Evolutionary conservation across 768 basidiomycete species (phyloP), one percentile per base, ranked within the genome.

Genomic region (Xerocomellus amylosporus): DNA sequence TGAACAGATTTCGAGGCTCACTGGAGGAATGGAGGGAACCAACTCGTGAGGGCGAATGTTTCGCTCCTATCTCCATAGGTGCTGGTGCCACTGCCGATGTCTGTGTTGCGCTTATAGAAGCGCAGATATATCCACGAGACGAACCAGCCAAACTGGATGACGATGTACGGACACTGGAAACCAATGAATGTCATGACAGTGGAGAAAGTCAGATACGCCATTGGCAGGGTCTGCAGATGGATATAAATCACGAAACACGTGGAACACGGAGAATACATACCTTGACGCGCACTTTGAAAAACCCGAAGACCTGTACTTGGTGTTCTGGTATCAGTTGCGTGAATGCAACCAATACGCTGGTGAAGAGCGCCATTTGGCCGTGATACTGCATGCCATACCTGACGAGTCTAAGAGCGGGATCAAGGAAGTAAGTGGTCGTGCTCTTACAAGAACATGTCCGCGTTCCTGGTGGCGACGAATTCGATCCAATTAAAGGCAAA

Each of bases 71-170:
- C 97, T 19, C 97, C 97, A 64, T 96, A 88, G 5, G 84, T 81
- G n/a, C 77, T 80, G 5, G 75, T 75, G 5, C 88, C 87, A 44
- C 79, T 81, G 33, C 83, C 67, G 0, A 80, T 69, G 53, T 93
- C 90, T 33, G 77, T 74, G 64, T 88, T 89, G 70, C 88, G 86
- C 75, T 98, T 98, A 79, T 98, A 93, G 77, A 99, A 98, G 36
- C 97, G 86, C 33, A 99, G 82, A 73, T 97, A 99, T 50, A 91
- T 79, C 90, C 93, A 99, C 31, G 89, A 82, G 8, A 94, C 90
- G 53, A 97, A 88, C 93, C 96, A 99, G n/a, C 96, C 97, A 69
- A 98, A 99, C 67, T 99, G 97, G 59, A 98, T 94, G 65, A 94
- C 75, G 47, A 95, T 92, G 77, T 85, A 96, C 15, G 93, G 93